These are phyloP conservation scores for Globisporangium ultimum DNA, from an alignment of 352 stramenopile species.

Conservation along the genomic window DNA sequence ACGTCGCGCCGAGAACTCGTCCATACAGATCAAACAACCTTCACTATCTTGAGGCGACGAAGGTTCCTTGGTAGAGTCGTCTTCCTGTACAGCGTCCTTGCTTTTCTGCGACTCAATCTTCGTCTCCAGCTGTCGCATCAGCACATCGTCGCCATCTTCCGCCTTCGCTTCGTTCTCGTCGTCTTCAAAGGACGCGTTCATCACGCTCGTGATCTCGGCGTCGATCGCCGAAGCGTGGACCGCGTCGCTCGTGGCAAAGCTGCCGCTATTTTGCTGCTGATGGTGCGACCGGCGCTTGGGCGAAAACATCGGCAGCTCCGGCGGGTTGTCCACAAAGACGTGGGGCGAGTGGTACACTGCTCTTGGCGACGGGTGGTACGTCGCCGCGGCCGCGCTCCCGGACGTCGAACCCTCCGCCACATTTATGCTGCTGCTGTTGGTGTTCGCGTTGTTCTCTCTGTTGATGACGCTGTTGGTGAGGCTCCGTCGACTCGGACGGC, in stretches of 20 bases:
- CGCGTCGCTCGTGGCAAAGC: not conserved
- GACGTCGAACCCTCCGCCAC: too few relatives aligned
- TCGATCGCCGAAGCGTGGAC: slow-evolving; percentile 12
- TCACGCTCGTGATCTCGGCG: slow-evolving; percentile 27
- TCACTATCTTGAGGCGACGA: slow-evolving; percentile 23
- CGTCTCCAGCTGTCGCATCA: slow-evolving; percentile 5
- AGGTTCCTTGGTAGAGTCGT: not conserved
- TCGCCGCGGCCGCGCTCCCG: not conserved
- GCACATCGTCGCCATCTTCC: slow-evolving; percentile 28
- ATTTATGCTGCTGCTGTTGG: not conserved
- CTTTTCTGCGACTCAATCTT: slow-evolving; percentile 7
- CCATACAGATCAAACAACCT: slow-evolving; percentile 86
- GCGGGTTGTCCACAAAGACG: slow-evolving; percentile 37
- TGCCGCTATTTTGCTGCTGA: not conserved
- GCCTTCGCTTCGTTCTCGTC: slow-evolving; percentile 32
- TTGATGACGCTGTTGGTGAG: slow-evolving; percentile 3
- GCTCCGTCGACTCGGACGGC: not conserved
- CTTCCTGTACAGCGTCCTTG: slow-evolving; percentile 12
- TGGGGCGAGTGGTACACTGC: slow-evolving; percentile 62
- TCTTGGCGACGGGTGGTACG: slow-evolving; percentile 35
- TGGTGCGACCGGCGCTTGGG: slow-evolving; percentile 42
- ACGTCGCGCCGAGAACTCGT: slow-evolving; percentile 81
- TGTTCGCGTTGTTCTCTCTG: not conserved
- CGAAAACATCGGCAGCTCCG: slow-evolving; percentile 51
- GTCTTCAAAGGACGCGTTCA: slow-evolving; percentile 22